Conservation (phyloP, 2,329 filamentous ascomycete species). For the Diplodia seriata region DNA sequence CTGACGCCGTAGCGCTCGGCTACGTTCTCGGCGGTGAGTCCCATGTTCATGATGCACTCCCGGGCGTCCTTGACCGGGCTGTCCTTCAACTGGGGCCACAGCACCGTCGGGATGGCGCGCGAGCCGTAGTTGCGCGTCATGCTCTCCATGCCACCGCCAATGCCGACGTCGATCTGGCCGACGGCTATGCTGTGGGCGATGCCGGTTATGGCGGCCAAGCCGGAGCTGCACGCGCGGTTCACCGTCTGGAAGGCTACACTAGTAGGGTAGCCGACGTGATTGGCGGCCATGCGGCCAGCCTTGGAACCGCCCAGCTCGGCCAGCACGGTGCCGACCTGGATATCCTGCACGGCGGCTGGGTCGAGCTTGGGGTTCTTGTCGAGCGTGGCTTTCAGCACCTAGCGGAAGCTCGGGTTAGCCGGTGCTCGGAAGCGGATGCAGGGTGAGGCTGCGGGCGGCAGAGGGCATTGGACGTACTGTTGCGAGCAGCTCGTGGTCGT, state of each 20-base stretch:
- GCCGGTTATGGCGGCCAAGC: slow-evolving; percentile 76
- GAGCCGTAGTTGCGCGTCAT: slow-evolving; percentile 92
- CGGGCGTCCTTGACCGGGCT: slow-evolving; percentile 66
- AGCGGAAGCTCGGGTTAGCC: slow-evolving; percentile 14
- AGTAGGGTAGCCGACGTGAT: slow-evolving; percentile 78
- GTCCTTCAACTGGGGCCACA: slow-evolving; percentile 76
- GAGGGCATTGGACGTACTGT: slow-evolving; percentile 50
- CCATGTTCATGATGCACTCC: slow-evolving; percentile 96
- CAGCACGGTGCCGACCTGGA: slow-evolving; percentile 86
- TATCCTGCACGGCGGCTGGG: slow-evolving; percentile 74
- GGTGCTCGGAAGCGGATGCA: not conserved
- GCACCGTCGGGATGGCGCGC: slow-evolving; percentile 75
- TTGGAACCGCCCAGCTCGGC: slow-evolving; percentile 90
- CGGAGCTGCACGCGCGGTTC: slow-evolving; percentile 84
- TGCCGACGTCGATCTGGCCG: slow-evolving; percentile 74
- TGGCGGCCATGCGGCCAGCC: slow-evolving; percentile 87
- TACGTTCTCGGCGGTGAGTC: slow-evolving; percentile 87
- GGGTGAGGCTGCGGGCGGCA: no score
- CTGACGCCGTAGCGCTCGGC: slow-evolving; percentile 76
- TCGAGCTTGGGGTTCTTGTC: slow-evolving; percentile 75
- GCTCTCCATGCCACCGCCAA: slow-evolving; percentile 92
- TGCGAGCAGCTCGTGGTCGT: slow-evolving; percentile 86
- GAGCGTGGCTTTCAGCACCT: slow-evolving; percentile 70
- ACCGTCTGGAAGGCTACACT: slow-evolving; percentile 82
- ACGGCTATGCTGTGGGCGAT: slow-evolving; percentile 78